Base-by-base conservation (phyloP, 495 filamentous ascomycete genomes). In the Penicillium parvum region DNA sequence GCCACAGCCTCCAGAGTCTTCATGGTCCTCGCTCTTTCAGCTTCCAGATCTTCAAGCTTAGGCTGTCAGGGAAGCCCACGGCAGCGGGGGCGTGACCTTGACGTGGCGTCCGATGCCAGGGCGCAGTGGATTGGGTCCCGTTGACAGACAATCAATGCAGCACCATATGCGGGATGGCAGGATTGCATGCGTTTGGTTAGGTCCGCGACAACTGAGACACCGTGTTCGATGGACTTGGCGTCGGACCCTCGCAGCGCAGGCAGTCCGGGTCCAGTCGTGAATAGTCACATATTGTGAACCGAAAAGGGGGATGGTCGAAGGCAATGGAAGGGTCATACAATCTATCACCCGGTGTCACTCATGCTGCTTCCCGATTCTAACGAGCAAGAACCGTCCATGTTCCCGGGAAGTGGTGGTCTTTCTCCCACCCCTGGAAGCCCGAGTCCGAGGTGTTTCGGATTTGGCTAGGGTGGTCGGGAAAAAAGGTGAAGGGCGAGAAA, bases 141-240 rank as follows among this genome's bases (percentile, higher is more conserved):
- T 52, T 49, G 42, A 49, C 39, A 25, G 52, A 47, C 49, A 56
- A 56, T 53, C 53, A 57, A 53, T 60, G 49, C 55, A 52, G 40
- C 30, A n/a, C n/a, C n/a, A n/a, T n/a, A 49, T 45, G 45, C 58
- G 58, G 58, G 51, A 55, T 48, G 55, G 45, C 58, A 58, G 58
- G 58, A 61, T 53, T 53, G 46, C 55, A 52, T 58, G 46, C 52
- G 58, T 61, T 55, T 61, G 58, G 58, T 44, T 47, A 49, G n/a
- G 34, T 48, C 42, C 39, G 47, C 43, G 40, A 50, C 45, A 50
- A 37, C 47, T 57, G 53, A 60, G 50, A 57, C 53, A 53, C 45
- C 32, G 40, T 52, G 45, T 53, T 52, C 43, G 23, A 49, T 42
- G 41, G 44, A 51, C 48, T 55, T 52, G 51, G 45, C 43, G 33